phyloP scores from a whole-genome alignment of 129 eudicot genomes.

The Lonicera japonica region DNA sequence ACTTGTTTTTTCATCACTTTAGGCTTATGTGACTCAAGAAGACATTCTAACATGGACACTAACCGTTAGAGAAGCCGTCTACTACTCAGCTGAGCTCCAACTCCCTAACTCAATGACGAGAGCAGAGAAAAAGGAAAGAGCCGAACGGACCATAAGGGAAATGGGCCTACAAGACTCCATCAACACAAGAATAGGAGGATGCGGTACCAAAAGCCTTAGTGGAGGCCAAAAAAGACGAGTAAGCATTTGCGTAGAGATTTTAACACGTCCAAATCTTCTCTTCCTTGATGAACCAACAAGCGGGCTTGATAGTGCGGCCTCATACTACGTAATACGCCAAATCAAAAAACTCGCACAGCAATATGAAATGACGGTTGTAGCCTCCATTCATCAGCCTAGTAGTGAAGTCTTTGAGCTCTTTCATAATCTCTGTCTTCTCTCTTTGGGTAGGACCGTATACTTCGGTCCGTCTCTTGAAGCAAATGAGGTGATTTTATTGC shows the following conservation, averaged over 20 bases:
- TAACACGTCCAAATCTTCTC: conserved; percentile 55
- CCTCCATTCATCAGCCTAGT: conserved; percentile 67
- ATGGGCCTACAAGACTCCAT: conserved; percentile 72
- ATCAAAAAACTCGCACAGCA: conserved; percentile 45
- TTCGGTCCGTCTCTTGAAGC: conserved; percentile 51
- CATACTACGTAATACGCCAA: conserved; percentile 57
- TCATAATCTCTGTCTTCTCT: conserved; percentile 49
- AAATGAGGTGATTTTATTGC: conserved; percentile 40
- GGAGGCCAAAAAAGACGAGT: conserved; percentile 68
- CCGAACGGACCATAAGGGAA: conserved; percentile 60
- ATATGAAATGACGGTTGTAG: conserved; percentile 51
- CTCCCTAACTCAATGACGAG: conserved; percentile 53
- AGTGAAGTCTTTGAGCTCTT: conserved; percentile 53
- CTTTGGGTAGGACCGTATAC: conserved; percentile 45
- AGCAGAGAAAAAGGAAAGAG: conserved; percentile 53
- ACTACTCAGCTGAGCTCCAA: conserved; percentile 79
- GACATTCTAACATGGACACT: conserved; percentile 56
- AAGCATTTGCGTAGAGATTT: conserved; percentile 61
- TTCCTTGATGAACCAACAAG: conserved; percentile 86
- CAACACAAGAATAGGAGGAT: conserved; percentile 73
- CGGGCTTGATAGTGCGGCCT: conserved; percentile 78
- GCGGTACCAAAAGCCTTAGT: conserved; percentile 64
- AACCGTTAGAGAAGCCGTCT: conserved; percentile 63
- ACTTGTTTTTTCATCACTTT: not conserved
- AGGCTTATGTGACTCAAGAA: conserved; percentile 85